A percentile compares a stretch with the other conserved stretches of the same genome.
Evolutionary conservation across 352 stramenopile species (phyloP).

Genomic region (Phytophthora gonapodyides): DNA sequence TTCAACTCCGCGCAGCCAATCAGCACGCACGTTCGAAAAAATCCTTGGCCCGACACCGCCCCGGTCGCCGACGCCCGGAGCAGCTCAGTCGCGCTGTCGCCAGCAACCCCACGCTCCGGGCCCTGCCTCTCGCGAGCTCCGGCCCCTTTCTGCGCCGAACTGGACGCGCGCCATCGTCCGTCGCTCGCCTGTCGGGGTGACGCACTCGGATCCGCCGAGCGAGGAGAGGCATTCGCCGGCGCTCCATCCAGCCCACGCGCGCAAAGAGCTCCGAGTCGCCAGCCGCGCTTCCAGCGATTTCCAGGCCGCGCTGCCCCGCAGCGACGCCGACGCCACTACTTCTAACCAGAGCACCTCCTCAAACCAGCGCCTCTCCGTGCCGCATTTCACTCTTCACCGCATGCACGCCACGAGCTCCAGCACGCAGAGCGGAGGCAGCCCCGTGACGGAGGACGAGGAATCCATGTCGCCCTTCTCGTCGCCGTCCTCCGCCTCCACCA

Average conservation of each 20-base stretch:
- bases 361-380: neutral
- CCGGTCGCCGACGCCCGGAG: neutral
- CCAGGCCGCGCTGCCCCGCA: conserved; percentile 2
- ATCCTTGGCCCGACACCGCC: neutral
- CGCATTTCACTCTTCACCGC: conserved; percentile 24
- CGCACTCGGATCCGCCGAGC: conserved; percentile 9
- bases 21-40: conserved; percentile 22
- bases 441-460: conserved; percentile 59
- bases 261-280: conserved; percentile 23
- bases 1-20: conserved; percentile 27
- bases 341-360: neutral
- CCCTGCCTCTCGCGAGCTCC: conserved; percentile 20
- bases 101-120: conserved; percentile 15
- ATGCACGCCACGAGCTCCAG: conserved; percentile 47
- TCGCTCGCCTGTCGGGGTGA: conserved; percentile 30
- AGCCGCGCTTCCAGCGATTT: conserved; percentile 20
- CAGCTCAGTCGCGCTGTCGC: conserved; percentile 11
- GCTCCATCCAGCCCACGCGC: conserved; percentile 15
- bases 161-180: conserved; percentile 26
- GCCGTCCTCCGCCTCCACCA: conserved; percentile 35
- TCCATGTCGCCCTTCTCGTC: conserved; percentile 46
- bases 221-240: conserved; percentile 24
- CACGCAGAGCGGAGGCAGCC: conserved; percentile 59
- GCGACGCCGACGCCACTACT: neutral
- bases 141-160: conserved; percentile 40